A percentile compares a stretch with the other conserved stretches of the same genome.
Evolutionary conservation across 2,329 filamentous ascomycete genomes (phyloP).

Genomic region (Aschersonia sp.): DNA sequence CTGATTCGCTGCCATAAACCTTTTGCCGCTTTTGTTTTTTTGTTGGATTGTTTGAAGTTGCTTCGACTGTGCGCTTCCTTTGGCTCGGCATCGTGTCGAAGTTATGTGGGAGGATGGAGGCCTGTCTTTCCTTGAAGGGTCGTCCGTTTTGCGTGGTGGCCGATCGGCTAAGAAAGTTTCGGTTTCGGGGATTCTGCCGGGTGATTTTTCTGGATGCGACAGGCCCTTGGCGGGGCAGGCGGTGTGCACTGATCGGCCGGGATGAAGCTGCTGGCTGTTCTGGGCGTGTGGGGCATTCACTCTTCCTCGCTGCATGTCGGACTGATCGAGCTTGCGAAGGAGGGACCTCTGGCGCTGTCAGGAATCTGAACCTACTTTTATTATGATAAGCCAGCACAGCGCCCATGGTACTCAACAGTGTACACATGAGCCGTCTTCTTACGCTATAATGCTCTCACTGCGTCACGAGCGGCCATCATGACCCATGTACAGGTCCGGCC

Average conservation of each 20-base stretch:
- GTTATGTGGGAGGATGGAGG: not conserved
- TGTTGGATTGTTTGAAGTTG: conserved; percentile 22
- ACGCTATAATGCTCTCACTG: no score
- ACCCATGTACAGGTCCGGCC: no score
- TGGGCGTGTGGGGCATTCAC: no score
- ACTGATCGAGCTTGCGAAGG: no score
- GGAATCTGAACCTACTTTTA: no score
- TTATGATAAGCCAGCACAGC: no score
- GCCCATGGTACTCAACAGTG: no score
- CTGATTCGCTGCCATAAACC: conserved; percentile 38
- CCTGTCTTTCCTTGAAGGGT: conserved; percentile 2
- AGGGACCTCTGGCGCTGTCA: no score
- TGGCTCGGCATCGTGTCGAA: conserved; percentile 16
- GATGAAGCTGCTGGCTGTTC: no score
- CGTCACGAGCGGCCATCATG: no score
- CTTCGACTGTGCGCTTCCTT: conserved; percentile 18
- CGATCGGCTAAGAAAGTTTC: not conserved
- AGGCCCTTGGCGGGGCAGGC: not conserved
- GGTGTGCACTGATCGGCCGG: not conserved
- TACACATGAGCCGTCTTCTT: no score
- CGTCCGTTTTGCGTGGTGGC: not conserved
- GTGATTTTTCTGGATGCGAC: conserved; percentile 5
- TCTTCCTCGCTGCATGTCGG: no score
- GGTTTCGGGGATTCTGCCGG: conserved; percentile 8
- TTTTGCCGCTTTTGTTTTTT: conserved; percentile 37